Base-by-base conservation (phyloP, 805 yeast species). In the Candida pseudoglaebosa region DNA sequence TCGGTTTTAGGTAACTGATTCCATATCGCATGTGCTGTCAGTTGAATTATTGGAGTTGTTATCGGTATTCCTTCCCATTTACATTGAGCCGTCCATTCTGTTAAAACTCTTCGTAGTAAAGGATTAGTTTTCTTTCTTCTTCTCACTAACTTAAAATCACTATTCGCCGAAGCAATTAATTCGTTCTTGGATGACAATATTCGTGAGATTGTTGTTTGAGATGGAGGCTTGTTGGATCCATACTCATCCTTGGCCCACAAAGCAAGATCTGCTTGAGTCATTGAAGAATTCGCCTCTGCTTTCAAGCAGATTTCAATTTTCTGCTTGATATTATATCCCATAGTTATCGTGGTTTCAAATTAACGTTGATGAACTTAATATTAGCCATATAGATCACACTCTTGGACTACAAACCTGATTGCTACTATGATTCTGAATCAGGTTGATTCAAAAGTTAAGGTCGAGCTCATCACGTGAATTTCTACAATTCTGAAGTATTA, bases 21-120 rank as follows among this genome's bases (percentile, higher is more conserved):
- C 86, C 86, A 80, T 21, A 80, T 74, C 5, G 79, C 72, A 32
- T 72, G 67, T 3, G 86, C 84, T 2, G 85, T 76, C 53, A 74
- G 75, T 47, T 78, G 81, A 28, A 80, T 67, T 13, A 79, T 77
- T 1, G 84, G 83, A 0, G 81, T 72, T 1, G 84, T 75, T 2
- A 80, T 71, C 2, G 85, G 84, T 24, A 79, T 76, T 34, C 72
- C 75, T 50, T 77, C 81, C 85, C 86, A 80, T 2, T 73, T 71
- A 17, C 80, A 76, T 52, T 80, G 85, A 0, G 80, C 71, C 29
- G 80, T 75, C 85, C 85, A 80, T 52, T 80, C 85, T n/a, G 78
- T 72, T 31, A 80, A 54, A n/a, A 80, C 78, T 33, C 71, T 70
- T 26, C 84, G 58, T 10, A 80, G 64, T 17, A 80, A 52, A 8